Evolutionary conservation across 2,329 filamentous ascomycete species (phyloP).

Genomic region (Alternaria brassicae): DNA sequence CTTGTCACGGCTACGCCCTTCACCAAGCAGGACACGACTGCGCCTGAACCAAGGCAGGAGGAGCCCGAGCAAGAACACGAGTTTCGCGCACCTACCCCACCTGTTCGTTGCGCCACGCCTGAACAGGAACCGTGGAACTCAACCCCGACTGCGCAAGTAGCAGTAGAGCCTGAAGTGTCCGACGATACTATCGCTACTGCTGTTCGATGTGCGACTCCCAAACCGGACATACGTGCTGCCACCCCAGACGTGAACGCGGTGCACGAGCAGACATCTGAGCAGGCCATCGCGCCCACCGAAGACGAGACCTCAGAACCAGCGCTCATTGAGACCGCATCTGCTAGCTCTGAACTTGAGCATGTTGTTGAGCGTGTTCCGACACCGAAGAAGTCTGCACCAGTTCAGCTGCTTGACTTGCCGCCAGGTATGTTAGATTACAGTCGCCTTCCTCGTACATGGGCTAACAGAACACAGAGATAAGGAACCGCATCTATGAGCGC

Average conservation of each 20-base stretch:
- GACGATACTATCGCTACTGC: neutral
- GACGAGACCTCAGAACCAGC: neutral
- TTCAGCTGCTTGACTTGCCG: slow-evolving; percentile 13
- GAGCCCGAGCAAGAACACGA: neutral
- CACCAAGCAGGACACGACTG: neutral
- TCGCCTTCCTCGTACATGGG: neutral
- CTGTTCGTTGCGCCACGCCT: slow-evolving; percentile 14
- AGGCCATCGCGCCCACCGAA: neutral
- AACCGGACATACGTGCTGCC: neutral
- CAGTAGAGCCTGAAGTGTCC: neutral
- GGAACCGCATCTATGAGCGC: slow-evolving; percentile 18
- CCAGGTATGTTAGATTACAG: slow-evolving; percentile 7
- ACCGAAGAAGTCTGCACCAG: slow-evolving; percentile 9
- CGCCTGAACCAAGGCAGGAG: neutral
- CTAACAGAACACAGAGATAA: slow-evolving; percentile 17
- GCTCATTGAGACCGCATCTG: neutral
- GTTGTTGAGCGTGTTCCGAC: neutral
- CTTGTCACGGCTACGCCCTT: slow-evolving; percentile 13
- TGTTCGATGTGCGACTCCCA: neutral
- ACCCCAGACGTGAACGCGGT: neutral
- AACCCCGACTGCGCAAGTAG: neutral
- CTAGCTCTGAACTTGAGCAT: neutral
- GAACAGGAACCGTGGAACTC: slow-evolving; percentile 16
- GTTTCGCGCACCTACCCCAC: neutral
- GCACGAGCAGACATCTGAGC: neutral